Evolutionary conservation across 441 rosid genomes (phyloP).

Genomic region (Gossypium laxum): DNA sequence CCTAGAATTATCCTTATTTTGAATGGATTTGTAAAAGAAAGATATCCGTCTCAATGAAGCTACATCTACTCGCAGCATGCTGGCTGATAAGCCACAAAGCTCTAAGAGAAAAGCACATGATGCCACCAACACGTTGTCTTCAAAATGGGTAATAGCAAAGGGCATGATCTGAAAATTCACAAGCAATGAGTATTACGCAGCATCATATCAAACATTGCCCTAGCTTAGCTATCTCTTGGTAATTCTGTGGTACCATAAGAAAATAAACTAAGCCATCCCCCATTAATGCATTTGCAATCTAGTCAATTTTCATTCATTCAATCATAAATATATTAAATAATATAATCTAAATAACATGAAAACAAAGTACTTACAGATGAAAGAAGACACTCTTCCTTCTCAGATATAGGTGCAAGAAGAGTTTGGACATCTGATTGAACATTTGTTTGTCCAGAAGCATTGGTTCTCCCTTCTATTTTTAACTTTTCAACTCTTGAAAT

Average conservation of each 20-base stretch:
- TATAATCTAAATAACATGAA: slow-evolving; percentile 13
- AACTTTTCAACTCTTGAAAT: slow-evolving; percentile 60
- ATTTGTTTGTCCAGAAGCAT: slow-evolving; percentile 53
- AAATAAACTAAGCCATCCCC: neutral
- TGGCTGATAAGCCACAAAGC: slow-evolving; percentile 87
- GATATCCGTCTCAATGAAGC: slow-evolving; percentile 81
- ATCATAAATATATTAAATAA: slow-evolving; percentile 13
- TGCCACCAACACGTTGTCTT: slow-evolving; percentile 75
- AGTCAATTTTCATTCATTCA: slow-evolving; percentile 11
- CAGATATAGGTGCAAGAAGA: slow-evolving; percentile 67
- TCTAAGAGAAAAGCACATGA: slow-evolving; percentile 82
- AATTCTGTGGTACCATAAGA: slow-evolving; percentile 2
- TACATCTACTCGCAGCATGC: slow-evolving; percentile 76
- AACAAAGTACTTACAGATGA: slow-evolving; percentile 60
- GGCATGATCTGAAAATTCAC: slow-evolving; percentile 65
- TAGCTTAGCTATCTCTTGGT: neutral
- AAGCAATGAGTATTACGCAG: slow-evolving; percentile 6
- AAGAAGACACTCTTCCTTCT: slow-evolving; percentile 65
- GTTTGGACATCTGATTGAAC: slow-evolving; percentile 80
- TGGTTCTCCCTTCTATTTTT: slow-evolving; percentile 52
- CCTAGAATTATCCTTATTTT: slow-evolving; percentile 34
- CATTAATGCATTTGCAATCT: neutral
- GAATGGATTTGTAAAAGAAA: slow-evolving; percentile 52
- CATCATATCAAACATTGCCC: slow-evolving; percentile 5
- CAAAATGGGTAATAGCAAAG: slow-evolving; percentile 81